These are phyloP conservation scores for Plasmodium adleri DNA, from an alignment of 169 alveolate species.

Conservation along the genomic window DNA sequence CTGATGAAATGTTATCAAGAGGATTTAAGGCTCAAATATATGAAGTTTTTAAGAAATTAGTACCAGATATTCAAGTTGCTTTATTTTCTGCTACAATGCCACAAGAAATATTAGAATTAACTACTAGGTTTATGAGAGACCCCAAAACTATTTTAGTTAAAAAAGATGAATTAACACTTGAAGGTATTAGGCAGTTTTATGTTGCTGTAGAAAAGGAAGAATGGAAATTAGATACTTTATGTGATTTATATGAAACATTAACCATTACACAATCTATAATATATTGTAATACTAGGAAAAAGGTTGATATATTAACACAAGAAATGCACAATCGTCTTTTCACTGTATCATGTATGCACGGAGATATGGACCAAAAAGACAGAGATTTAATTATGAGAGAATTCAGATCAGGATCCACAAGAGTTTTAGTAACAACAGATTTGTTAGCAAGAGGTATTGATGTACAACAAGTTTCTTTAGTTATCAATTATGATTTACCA, in stretches of 20 bases:
- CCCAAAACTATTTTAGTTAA: constrained; percentile 98
- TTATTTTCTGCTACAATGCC: constrained; percentile 99
- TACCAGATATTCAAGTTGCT: constrained; percentile 96
- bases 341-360: constrained; percentile 97
- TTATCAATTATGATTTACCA: constrained; percentile 99
- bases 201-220: constrained; percentile 99
- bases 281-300: constrained; percentile 97
- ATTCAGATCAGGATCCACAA: constrained; percentile 96
- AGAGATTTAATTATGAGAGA: constrained; percentile 98
- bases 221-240: constrained; percentile 98
- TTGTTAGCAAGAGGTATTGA: constrained; percentile 99
- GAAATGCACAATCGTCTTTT: constrained; percentile 97
- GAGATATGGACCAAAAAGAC: constrained; percentile 98
- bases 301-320: constrained; percentile 98
- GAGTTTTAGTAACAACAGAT: constrained; percentile 98
- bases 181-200: constrained; percentile 98
- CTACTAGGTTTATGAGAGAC: constrained; percentile 97
- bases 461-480: constrained; percentile 98
- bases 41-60: constrained; percentile 97
- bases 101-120: constrained; percentile 97
- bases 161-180: constrained; percentile 98
- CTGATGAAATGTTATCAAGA: constrained; percentile 98
- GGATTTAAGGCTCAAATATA: constrained; percentile 98
- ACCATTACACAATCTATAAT: constrained; percentile 99
- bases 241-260: constrained; percentile 98